phyloP scores from a whole-genome alignment of 108 stramenopile genomes.

The Discostella pseudostelligera region DNA sequence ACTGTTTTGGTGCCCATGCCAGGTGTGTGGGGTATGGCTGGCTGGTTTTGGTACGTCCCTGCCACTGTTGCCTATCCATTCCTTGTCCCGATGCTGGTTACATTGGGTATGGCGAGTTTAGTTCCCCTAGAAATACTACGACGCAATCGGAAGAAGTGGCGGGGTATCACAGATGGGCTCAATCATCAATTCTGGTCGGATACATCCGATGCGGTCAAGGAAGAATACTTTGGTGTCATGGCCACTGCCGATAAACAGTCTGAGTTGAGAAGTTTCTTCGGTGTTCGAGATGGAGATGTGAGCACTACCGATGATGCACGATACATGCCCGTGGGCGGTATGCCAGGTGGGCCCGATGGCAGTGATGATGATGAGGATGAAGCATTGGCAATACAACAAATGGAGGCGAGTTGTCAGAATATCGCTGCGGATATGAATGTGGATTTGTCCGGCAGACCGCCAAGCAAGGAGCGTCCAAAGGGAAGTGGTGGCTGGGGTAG shows the following conservation, averaged over 20 bases:
- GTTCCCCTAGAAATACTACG: constrained; percentile 48
- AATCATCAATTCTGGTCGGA: constrained; percentile 44
- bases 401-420: constrained; percentile 31
- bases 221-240: constrained; percentile 41
- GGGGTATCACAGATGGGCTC: constrained; percentile 39
- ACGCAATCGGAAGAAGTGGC: constrained; percentile 52
- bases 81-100: constrained; percentile 46
- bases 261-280: constrained; percentile 49
- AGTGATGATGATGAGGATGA: constrained; percentile 45
- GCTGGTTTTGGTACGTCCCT: constrained; percentile 58
- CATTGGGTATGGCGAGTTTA: constrained; percentile 42
- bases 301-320: constrained; percentile 33
- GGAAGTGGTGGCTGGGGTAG: constrained; percentile 23
- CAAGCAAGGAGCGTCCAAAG: not conserved
- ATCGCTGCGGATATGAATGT: constrained; percentile 41
- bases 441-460: constrained; percentile 42
- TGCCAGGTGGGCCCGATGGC: constrained; percentile 26
- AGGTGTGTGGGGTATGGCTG: constrained; percentile 50
- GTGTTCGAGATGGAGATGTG: constrained; percentile 33
- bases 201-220: constrained; percentile 32
- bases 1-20: constrained; percentile 52
- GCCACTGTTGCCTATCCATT: constrained; percentile 57
- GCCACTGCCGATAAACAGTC: constrained; percentile 41
- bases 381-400: constrained; percentile 36
- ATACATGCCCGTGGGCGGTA: constrained; percentile 48